Percentiles rank a stretch among this genome's conserved stretches.
phyloP scores from a whole-genome alignment of 306 rosid genomes.

The Macrotyloma uniflorum region DNA sequence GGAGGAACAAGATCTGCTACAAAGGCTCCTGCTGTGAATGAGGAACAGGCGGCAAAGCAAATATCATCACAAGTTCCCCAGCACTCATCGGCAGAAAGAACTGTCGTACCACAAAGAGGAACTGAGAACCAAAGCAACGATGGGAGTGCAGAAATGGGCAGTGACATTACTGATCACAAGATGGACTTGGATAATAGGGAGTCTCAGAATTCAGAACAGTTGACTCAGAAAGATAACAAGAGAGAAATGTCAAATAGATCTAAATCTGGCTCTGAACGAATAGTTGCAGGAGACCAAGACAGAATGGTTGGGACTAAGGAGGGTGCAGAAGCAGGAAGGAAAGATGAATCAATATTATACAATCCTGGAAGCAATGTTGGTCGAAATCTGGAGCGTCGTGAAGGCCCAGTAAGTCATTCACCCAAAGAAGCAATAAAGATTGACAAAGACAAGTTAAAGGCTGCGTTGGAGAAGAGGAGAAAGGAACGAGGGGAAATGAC shows the following conservation, averaged over 20 bases:
- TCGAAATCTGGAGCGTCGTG: slow-evolving; percentile 45
- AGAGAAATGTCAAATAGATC: slow-evolving; percentile 39
- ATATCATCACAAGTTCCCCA: slow-evolving; percentile 34
- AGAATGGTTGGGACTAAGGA: slow-evolving; percentile 56
- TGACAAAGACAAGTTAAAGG: slow-evolving; percentile 85
- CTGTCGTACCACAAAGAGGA: slow-evolving; percentile 44
- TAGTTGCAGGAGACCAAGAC: slow-evolving; percentile 58
- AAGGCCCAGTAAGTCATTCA: slow-evolving; percentile 55
- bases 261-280: slow-evolving; percentile 42
- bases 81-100: slow-evolving; percentile 38
- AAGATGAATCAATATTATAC: slow-evolving; percentile 21
- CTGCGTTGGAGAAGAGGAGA: slow-evolving; percentile 84
- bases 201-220: slow-evolving; percentile 48
- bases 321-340: slow-evolving; percentile 53
- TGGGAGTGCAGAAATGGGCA: slow-evolving; percentile 65
- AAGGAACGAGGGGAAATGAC: slow-evolving; percentile 64
- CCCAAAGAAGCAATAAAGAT: slow-evolving; percentile 87
- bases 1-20: slow-evolving; percentile 53
- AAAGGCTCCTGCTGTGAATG: slow-evolving; percentile 60
- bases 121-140: slow-evolving; percentile 65
- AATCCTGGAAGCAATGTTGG: slow-evolving; percentile 26
- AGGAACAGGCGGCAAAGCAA: slow-evolving; percentile 62
- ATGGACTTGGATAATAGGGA: slow-evolving; percentile 63
- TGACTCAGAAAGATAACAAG: slow-evolving; percentile 47
- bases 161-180: slow-evolving; percentile 65